Percentiles rank a stretch among this genome's conserved stretches.
Evolutionary conservation across 2,329 filamentous ascomycete genomes (phyloP).

Genomic region (Colletotrichum sp.): DNA sequence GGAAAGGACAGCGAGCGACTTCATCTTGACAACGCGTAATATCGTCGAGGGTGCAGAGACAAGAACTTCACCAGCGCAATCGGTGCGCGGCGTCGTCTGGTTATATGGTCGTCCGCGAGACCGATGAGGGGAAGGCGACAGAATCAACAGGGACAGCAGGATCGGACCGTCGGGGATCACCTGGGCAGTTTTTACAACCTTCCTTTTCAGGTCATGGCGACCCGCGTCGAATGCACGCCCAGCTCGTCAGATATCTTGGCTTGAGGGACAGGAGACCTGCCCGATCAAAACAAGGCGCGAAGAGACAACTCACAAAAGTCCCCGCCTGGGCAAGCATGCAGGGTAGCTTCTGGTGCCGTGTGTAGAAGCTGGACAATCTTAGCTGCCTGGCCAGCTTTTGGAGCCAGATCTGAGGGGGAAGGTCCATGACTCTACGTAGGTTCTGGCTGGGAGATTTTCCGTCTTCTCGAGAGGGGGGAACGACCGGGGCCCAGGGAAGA

Average conservation of each 20-base stretch:
- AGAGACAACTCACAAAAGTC: neutral
- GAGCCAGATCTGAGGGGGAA: neutral
- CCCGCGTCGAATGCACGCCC: neutral
- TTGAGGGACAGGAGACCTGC: slow-evolving; percentile 4
- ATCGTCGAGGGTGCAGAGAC: neutral
- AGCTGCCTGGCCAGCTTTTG: neutral
- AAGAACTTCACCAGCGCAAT: neutral
- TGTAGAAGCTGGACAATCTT: neutral
- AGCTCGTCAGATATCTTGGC: neutral
- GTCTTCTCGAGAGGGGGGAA: neutral
- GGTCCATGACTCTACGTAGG: neutral
- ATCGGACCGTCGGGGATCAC: neutral
- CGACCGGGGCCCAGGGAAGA: neutral
- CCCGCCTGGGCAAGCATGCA: neutral
- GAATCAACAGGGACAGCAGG: neutral
- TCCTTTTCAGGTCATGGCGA: slow-evolving; percentile 9
- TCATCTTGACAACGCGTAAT: slow-evolving; percentile 3
- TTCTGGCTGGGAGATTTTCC: neutral
- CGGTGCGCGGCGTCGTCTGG: neutral
- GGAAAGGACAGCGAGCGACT: slow-evolving; percentile 9
- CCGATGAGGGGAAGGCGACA: neutral
- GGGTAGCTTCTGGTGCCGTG: neutral
- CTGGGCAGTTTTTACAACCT: slow-evolving; percentile 4
- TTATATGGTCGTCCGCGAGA: neutral
- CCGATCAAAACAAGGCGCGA: neutral